A percentile compares a stretch with the other conserved stretches of the same genome.
Conservation (phyloP, 441 rosid genomes). For the Cnidoscolus chayamansa region DNA sequence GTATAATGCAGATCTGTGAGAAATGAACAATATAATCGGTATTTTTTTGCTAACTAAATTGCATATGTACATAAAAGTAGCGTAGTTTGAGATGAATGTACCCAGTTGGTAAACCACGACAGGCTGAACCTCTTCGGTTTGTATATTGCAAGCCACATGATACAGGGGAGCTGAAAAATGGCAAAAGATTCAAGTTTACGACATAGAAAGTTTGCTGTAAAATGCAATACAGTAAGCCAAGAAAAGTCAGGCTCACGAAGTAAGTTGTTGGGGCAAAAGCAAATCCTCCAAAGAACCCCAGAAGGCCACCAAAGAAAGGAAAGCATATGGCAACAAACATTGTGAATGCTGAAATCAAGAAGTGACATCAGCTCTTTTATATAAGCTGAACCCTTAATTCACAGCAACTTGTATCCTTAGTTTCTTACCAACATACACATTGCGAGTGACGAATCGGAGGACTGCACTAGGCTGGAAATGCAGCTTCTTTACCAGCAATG, state of each 20-base stretch:
- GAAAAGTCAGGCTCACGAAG: conserved; percentile 38
- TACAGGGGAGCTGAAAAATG: conserved; percentile 62
- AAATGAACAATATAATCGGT: neutral
- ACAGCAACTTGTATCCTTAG: too few relatives aligned
- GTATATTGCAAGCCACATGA: conserved; percentile 61
- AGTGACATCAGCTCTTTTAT: neutral
- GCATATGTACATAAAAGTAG: neutral
- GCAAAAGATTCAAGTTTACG: neutral
- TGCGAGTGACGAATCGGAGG: conserved; percentile 61
- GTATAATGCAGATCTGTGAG: conserved; percentile 60
- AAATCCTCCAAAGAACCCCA: conserved; percentile 82
- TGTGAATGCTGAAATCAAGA: conserved; percentile 45
- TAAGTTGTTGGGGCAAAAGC: conserved; percentile 83
- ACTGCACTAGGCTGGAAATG: conserved; percentile 41
- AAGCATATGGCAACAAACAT: conserved; percentile 56
- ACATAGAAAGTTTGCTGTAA: neutral
- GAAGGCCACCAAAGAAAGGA: conserved; percentile 76
- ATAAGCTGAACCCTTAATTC: neutral
- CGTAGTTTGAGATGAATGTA: conserved; percentile 17
- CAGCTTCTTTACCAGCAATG: conserved; percentile 57
- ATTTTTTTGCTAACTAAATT: neutral
- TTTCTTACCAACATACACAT: conserved; percentile 25
- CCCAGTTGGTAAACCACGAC: conserved; percentile 72
- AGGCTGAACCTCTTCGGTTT: conserved; percentile 63
- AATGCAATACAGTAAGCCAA: neutral